Evolutionary conservation across 2,329 filamentous ascomycete genomes (phyloP), one percentile per base, ranked within the genome.

Genomic region (Pezicula carpinea): DNA sequence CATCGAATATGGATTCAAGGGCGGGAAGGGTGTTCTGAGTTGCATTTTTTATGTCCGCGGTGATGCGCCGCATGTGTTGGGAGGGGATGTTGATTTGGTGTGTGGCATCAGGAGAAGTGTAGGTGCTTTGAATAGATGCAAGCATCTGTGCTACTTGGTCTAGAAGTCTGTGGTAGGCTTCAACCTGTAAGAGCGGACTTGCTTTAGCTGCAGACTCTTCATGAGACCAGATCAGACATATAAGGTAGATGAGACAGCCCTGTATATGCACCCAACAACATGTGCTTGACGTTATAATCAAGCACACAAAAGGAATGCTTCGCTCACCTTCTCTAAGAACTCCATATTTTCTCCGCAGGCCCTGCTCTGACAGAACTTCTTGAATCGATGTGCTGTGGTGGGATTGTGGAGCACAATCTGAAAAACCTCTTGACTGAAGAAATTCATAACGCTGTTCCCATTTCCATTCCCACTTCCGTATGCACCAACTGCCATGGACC

Each of bases 391-490:
- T 2, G 69, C 69, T 1, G 73, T 74, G 4, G 64, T 65, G 0
- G 72, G 70, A 50, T 77, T 72, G 51, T 70, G 67, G 40, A 80
- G 65, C 1, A 74, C 73, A 52, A 74, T 63, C 39, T 72, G 69
- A 46, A 80, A 74, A 19, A 75, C 69, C 21, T 77, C 73, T 4
- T 64, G 62, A 18, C 72, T 69, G 44, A 77, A 69, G 50, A 80
- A 74, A 43, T 77, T 70, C 0, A 71, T 65, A 31, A 72, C 46
- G 36, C 43, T 53, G 15, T 15, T 39, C 32, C 34, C 29, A 35
- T 34, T 44, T 34, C 33, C 41, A 26, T 18, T 40, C 10, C 19
- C 43, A 43, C 19, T 23, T 6, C 32, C 22, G 32, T 18, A 11
- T 26, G 4, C 17, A 23, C n/a, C 22, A 3, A 13, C 13, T 2